phyloP scores from a whole-genome alignment of 768 basidiomycete genomes.

The Leccinum imitatum region DNA sequence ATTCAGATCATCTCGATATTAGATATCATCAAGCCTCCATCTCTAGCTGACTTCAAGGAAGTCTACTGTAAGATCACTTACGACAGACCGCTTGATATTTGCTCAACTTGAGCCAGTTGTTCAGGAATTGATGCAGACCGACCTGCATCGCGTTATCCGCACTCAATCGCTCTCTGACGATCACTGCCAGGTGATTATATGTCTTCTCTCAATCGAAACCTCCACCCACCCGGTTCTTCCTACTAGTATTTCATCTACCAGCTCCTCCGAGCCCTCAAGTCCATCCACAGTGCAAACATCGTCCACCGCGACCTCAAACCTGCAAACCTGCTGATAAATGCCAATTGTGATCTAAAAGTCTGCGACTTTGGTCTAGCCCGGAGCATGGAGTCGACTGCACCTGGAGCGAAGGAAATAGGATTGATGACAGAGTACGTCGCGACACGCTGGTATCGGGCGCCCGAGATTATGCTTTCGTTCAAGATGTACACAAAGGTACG shows the following conservation, averaged over 20 bases:
- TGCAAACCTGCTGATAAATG: conserved; percentile 84
- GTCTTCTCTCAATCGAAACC: not conserved
- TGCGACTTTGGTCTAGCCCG: conserved; percentile 87
- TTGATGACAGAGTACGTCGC: conserved; percentile 87
- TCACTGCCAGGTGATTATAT: conserved; percentile 65
- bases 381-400: conserved; percentile 52
- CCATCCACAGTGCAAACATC: conserved; percentile 85
- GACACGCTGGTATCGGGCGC: conserved; percentile 91
- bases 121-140: conserved; percentile 89
- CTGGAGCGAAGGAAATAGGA: conserved; percentile 60
- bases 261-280: conserved; percentile 83
- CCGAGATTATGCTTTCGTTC: conserved; percentile 94
- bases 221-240: conserved; percentile 12
- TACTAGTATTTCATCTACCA: conserved; percentile 78
- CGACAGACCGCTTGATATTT: not conserved
- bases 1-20: conserved; percentile 86
- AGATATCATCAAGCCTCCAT: conserved; percentile 83
- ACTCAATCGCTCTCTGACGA: conserved; percentile 90
- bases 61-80: conserved; percentile 63
- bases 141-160: conserved; percentile 87
- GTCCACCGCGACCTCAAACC: conserved; percentile 81
- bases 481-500: conserved; percentile 79
- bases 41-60: conserved; percentile 77
- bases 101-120: conserved; percentile 48
- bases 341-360: conserved; percentile 86